phyloP scores from a whole-genome alignment of 768 basidiomycete genomes.

The Mycena pura region DNA sequence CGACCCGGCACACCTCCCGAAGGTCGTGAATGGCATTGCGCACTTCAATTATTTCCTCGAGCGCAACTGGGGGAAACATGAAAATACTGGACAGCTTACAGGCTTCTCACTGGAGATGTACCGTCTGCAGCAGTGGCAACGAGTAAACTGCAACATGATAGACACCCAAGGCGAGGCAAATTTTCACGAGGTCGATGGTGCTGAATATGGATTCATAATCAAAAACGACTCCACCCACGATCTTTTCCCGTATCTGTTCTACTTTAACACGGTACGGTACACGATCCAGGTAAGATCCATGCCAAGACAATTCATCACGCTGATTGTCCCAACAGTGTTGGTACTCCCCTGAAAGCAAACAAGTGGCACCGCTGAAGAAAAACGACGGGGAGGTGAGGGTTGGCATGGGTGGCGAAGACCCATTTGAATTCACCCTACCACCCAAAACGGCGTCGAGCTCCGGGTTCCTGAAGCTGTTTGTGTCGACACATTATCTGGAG shows the following conservation, averaged over 20 bases:
- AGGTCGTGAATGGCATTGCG: background rate
- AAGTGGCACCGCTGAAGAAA: background rate
- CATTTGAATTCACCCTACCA: background rate
- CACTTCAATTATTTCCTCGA: constrained; percentile 11
- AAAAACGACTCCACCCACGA: background rate
- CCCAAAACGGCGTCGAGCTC: background rate
- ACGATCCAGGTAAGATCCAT: background rate
- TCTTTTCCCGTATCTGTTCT: constrained; percentile 7
- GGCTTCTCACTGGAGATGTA: background rate
- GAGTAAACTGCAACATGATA: background rate
- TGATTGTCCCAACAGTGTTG: background rate
- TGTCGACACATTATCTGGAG: constrained; percentile 50
- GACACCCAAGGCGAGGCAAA: background rate
- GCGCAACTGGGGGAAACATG: background rate
- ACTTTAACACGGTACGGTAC: background rate
- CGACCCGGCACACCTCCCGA: background rate
- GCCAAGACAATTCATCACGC: background rate
- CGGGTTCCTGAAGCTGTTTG: constrained; percentile 53
- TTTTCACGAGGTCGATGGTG: background rate
- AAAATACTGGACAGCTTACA: background rate
- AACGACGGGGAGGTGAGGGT: background rate
- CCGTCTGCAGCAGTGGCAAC: background rate
- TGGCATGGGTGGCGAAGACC: background rate
- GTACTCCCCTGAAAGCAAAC: background rate
- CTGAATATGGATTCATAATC: constrained; percentile 1